Evolutionary conservation across 2,329 filamentous ascomycete species (phyloP), one percentile per base, ranked within the genome.

Genomic region (Xylariaceae sp.): DNA sequence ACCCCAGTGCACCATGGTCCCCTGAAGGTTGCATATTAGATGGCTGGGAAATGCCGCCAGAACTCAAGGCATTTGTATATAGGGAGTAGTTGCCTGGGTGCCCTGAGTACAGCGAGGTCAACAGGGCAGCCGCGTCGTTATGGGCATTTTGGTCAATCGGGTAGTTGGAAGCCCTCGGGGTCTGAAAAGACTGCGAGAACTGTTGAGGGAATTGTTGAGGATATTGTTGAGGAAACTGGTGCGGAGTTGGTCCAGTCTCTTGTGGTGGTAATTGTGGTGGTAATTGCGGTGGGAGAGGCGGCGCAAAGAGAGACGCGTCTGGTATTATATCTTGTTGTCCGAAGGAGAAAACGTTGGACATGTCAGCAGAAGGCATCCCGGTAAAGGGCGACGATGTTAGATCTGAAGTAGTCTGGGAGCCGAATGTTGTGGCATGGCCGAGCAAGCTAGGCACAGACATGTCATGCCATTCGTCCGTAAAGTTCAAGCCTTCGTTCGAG

Each of bases 391-490:
- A 47, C 13, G 46, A 39, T 12, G 60, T 52, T 26, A 39, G 15
- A 5, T 57, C 48, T 26, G 57, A 53, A 18, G 53, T 50, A 11
- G 66, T 62, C 24, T 75, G 73, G 34, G 76, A 71, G 13, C 78
- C 78, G 47, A 76, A 74, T 3, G 78, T 82, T 14, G 80, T 82
- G 1, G 74, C 68, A 9, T 80, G 77, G 35, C 80, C 80, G 63
- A 85, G 74, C 48, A 84, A 78, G 34, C 71, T 71, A 2, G 80
- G 80, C 4, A 80, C 81, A 14, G 83, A 63, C 42, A 78, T 74
- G 32, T 68, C 44, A 36, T 52, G 59, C 75, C 74, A 80, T 39
- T 66, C 63, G 28, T 71, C 69, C 51, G 58, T 71, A 50, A 67
- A 72, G 48, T 67, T 66, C 26, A 70, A 63, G 8, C 70, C 68